Conservation (phyloP, 257 asterid genomes). For the Nicotiana tomentosiformis region DNA sequence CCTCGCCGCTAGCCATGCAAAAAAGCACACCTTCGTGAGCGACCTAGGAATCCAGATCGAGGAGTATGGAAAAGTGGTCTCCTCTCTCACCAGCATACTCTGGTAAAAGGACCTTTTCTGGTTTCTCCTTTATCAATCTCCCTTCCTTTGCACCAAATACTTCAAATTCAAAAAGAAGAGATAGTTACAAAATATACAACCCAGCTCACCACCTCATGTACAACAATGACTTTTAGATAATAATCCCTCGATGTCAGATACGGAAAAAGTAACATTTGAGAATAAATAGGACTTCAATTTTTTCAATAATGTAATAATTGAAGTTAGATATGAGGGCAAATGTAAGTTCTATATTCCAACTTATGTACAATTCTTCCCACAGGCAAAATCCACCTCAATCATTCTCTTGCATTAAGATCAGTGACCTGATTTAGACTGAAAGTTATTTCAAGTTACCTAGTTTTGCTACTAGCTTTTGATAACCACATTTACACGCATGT, state of each 20-base stretch:
- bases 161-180: not conserved
- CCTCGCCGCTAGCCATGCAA: too few species aligned
- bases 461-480: not conserved
- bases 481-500: not conserved
- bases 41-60: too few species aligned
- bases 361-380: not conserved
- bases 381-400: not conserved
- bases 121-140: not conserved
- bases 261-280: not conserved
- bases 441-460: not conserved
- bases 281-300: not conserved
- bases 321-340: not conserved
- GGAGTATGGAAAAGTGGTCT: too few species aligned
- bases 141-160: not conserved
- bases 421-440: not conserved
- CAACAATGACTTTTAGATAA: not conserved
- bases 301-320: not conserved
- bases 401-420: not conserved
- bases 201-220: not conserved
- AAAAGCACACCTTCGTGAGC: too few species aligned
- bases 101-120: not conserved
- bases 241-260: not conserved
- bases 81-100: too few species aligned
- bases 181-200: not conserved
- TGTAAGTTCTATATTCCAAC: not conserved